These are phyloP conservation scores for Leptomonas seymouri DNA, from an alignment of 208 protist genomes.

Conservation along the genomic window DNA sequence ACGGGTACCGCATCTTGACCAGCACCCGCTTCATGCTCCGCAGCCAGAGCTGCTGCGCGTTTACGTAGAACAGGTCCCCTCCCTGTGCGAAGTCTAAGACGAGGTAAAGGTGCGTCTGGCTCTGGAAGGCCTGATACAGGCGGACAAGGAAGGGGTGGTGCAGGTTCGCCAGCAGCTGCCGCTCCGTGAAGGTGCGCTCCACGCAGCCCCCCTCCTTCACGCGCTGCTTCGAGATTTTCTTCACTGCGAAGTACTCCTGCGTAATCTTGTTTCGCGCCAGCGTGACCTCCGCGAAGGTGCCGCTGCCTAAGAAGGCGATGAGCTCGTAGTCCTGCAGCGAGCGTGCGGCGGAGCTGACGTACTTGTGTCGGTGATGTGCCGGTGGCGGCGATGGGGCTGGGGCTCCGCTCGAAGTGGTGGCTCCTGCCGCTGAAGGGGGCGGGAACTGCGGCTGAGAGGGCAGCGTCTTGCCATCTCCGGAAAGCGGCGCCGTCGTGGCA, in stretches of 20 bases:
- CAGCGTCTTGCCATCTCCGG: too few species aligned
- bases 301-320: conserved; percentile 81
- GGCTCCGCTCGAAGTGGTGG: too few species aligned
- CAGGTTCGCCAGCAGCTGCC: conserved; percentile 77
- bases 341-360: conserved; percentile 71
- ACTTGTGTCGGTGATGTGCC: conserved; percentile 10
- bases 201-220: conserved; percentile 81
- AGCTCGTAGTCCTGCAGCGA: conserved; percentile 87
- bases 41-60: conserved; percentile 67
- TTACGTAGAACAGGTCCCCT: conserved; percentile 83
- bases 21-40: conserved; percentile 56
- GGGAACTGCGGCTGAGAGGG: too few species aligned
- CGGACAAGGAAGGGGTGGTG: conserved; percentile 83
- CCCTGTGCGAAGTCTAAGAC: conserved; percentile 87
- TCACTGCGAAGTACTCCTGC: conserved; percentile 76
- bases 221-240: conserved; percentile 88
- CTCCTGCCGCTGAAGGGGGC: too few species aligned
- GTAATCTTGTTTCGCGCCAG: conserved; percentile 75
- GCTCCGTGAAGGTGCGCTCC: conserved; percentile 86
- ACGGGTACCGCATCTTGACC: conserved; percentile 52
- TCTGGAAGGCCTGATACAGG: conserved; percentile 87
- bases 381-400: not conserved
- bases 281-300: conserved; percentile 88
- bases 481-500: too few species aligned
- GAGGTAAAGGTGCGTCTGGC: conserved; percentile 79